Evolutionary conservation across 805 yeast genomes (phyloP).

Genomic region (Cyberlindnera lachancei): DNA sequence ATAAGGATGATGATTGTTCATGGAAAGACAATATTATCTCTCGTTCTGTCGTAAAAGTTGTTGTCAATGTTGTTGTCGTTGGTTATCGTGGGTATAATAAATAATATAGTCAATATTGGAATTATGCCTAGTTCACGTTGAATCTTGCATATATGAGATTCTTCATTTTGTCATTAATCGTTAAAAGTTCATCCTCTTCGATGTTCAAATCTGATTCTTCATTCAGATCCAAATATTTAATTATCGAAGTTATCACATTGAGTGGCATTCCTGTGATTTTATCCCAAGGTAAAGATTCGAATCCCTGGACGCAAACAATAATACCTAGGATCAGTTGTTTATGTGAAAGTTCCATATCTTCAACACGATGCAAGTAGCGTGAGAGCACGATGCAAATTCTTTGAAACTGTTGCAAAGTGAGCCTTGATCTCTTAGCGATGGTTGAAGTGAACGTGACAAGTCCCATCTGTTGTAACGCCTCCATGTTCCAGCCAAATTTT

Average conservation of each 20-base stretch:
- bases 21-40: too few relatives aligned
- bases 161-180: conserved; percentile 17
- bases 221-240: conserved; percentile 1
- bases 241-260: conserved; percentile 1
- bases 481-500: conserved; percentile 2
- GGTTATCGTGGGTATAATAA: too few relatives aligned
- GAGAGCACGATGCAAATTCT: conserved; percentile 6
- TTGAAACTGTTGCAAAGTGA: conserved; percentile 9
- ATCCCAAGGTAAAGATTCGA: conserved; percentile 7
- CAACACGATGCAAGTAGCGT: conserved; percentile 5
- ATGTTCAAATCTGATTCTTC: conserved; percentile 6
- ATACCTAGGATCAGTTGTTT: conserved; percentile 11
- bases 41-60: too few relatives aligned
- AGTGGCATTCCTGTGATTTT: conserved; percentile 9
- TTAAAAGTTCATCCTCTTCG: conserved; percentile 9
- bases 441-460: conserved; percentile 8
- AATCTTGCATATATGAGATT: conserved; percentile 15
- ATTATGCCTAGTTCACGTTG: conserved; percentile 7
- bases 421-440: conserved; percentile 7
- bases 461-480: conserved; percentile 1
- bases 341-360: conserved; percentile 5
- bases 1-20: too few relatives aligned
- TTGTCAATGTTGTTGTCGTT: too few relatives aligned
- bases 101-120: neutral
- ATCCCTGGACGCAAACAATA: conserved; percentile 5